Percentiles rank a stretch among this genome's conserved stretches.
These are phyloP conservation scores for Oryza punctata DNA, from an alignment of 176 grass and related monocot genomes.

Conservation along the genomic window DNA sequence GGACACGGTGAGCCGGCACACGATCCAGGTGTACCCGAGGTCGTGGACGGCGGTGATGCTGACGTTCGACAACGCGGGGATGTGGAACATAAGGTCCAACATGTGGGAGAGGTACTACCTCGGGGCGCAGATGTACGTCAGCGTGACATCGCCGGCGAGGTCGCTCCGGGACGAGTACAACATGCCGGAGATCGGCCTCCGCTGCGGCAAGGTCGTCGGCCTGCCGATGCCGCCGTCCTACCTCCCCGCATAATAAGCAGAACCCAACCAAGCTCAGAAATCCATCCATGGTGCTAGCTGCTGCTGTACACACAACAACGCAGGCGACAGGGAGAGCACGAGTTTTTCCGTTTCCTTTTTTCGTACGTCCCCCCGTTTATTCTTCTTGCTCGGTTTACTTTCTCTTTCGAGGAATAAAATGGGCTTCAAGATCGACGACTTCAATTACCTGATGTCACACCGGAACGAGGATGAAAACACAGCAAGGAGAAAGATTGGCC, in stretches of 20 bases:
- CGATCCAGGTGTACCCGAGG: slow-evolving; percentile 90
- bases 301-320: slow-evolving; percentile 16
- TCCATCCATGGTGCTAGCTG: slow-evolving; percentile 20
- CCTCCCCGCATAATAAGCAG: slow-evolving; percentile 24
- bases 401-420: slow-evolving; percentile 41
- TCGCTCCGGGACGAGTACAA: slow-evolving; percentile 94
- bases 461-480: slow-evolving; percentile 17
- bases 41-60: slow-evolving; percentile 93
- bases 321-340: background rate
- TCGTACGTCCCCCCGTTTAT: background rate
- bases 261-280: background rate
- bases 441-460: background rate
- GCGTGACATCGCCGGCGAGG: slow-evolving; percentile 66
- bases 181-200: slow-evolving; percentile 59
- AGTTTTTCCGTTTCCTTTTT: slow-evolving; percentile 25
- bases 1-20: slow-evolving; percentile 92
- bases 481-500: slow-evolving; percentile 36
- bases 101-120: slow-evolving; percentile 79
- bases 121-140: slow-evolving; percentile 82
- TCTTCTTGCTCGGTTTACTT: slow-evolving; percentile 31
- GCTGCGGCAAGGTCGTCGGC: slow-evolving; percentile 69
- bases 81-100: slow-evolving; percentile 93
- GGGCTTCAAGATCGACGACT: slow-evolving; percentile 32
- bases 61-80: slow-evolving; percentile 95
- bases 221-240: slow-evolving; percentile 80